Evolutionary conservation across 1,284 basidiomycete genomes (phyloP), one percentile per base, ranked within the genome.

Genomic region (Trichosporon coremiiforme): DNA sequence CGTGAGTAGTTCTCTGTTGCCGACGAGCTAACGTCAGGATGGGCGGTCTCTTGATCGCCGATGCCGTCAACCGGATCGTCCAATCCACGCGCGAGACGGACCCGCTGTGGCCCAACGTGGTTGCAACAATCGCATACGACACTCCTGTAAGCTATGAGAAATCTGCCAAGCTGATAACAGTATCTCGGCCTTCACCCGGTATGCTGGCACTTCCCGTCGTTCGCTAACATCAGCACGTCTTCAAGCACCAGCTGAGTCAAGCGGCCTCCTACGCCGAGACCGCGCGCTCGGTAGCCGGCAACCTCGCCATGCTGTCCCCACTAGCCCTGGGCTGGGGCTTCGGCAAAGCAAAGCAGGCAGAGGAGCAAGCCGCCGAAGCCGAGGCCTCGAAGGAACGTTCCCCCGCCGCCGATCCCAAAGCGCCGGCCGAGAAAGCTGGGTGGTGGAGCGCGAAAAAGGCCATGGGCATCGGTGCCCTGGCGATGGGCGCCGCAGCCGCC

Each of bases 41-140:
- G 93, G 93, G 93, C 13, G 93, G 93, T 2, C 84, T 95, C 15
- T 87, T 98, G 0, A 91, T 91, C 31, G 92, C 94, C 1, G 95
- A 98, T 76, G 88, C 92, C 1, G 84, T 94, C 25, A 84, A 91
- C 31, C 90, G 90, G 74, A 91, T 96, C 71, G 86, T 89, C 22
- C 85, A 55, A 17, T 78, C 75, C 66, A 80, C 79, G 0, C 72
- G 78, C 31, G 63, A 66, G 31, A 79, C 73, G 1, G 78, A 78
- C 50, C 74, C 75, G n/a, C 76, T 80, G 72, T 84, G 83, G 83
- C 83, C 83, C 0, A 77, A 77, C 20, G 74, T 84, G 9, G 77
- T 84, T 1, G 80, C 78, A 0, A 73, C 82, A 6, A 67, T 82
- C 12, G 80, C 95, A 0, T 97, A 91, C 78, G 95, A 98, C 78